Percentiles rank a stretch among this genome's conserved stretches.
These are phyloP conservation scores for Terana coerulea DNA, from an alignment of 768 basidiomycete species.

Conservation along the genomic window DNA sequence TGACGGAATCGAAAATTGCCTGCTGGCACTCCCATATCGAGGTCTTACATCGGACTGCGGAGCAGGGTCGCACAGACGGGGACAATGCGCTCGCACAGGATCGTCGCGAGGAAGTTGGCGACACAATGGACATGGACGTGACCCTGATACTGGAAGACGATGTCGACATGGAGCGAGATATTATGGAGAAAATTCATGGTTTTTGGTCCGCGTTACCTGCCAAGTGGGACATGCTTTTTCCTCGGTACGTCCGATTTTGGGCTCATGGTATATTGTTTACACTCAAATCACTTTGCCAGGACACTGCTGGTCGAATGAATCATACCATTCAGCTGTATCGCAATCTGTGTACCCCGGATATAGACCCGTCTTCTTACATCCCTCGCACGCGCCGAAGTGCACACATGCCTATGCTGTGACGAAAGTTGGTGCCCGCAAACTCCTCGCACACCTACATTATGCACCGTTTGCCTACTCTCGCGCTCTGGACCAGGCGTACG, in stretches of 20 bases:
- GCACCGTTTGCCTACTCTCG: constrained; percentile 74
- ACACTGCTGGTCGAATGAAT: constrained; percentile 78
- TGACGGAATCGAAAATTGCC: constrained; percentile 58
- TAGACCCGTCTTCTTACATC: constrained; percentile 40
- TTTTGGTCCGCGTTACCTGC: constrained; percentile 53
- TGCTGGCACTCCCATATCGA: constrained; percentile 71
- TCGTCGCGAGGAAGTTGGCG: background rate
- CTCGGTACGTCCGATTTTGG: constrained; percentile 46
- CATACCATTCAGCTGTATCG: constrained; percentile 36
- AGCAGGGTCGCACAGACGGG: constrained; percentile 23
- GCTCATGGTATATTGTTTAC: background rate
- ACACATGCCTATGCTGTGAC: constrained; percentile 73
- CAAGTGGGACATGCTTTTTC: constrained; percentile 73
- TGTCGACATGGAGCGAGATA: constrained; percentile 70
- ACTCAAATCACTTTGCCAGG: constrained; percentile 45
- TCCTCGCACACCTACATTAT: constrained; percentile 55
- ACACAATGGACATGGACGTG: constrained; percentile 26
- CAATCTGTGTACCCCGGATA: background rate
- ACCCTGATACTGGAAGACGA: constrained; percentile 74
- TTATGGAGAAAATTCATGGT: constrained; percentile 34
- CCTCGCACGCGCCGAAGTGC: constrained; percentile 60
- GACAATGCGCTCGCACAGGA: constrained; percentile 12
- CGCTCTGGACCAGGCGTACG: constrained; percentile 69
- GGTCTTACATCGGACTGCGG: constrained; percentile 42
- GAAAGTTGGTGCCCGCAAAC: constrained; percentile 51